Evolutionary conservation across 768 basidiomycete genomes (phyloP), one percentile per base, ranked within the genome.

Genomic region (Tulasnella calospora): DNA sequence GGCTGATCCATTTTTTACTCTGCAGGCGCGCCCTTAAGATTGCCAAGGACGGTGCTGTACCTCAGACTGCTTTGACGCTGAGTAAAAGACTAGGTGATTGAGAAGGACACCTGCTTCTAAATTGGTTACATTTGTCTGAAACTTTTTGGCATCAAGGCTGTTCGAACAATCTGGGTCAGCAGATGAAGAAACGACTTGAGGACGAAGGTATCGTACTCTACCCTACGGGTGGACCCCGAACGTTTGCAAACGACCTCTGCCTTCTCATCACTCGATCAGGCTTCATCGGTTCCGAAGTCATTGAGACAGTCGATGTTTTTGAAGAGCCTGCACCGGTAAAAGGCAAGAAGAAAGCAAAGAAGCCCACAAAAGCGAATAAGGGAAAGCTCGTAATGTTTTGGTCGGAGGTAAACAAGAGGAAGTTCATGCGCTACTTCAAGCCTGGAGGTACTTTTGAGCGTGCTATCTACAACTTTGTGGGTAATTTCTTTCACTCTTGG

Each of bases 101-200:
- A 36, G 13, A n/a, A 33, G 12, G 51, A 15, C 44, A 44, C 8
- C 44, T 33, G 30, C 13, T 47, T 51, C 61, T 67, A 17, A 13
- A 2, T 27, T 41, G 13, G 15, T 30, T 8, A 8, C n/a, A 1
- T 44, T 35, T 10, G 44, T 8, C 33, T 41, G 46, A 35, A 1
- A 12, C 46, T 10, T 19, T 33, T 36, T 38, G 40, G 6, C 73
- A 19, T 40, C 6, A 36, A 80, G 79, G 41, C 33, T 67, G 80
- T 30, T 33, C 69, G 17, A 40, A 70, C 27, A 44, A 15, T 13
- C n/a, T 79, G 10, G 79, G 80, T 21, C 40, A 40, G 15, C 79
- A 80, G 23, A 72, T 80, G 38, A 80, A 47, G 78, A 79, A 74
- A 71, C 46, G 79, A 2, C 79, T 80, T 17, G 67, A 70, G 36